Conservation (phyloP, 805 yeast genomes). For the Wickerhamiella australiensis region DNA sequence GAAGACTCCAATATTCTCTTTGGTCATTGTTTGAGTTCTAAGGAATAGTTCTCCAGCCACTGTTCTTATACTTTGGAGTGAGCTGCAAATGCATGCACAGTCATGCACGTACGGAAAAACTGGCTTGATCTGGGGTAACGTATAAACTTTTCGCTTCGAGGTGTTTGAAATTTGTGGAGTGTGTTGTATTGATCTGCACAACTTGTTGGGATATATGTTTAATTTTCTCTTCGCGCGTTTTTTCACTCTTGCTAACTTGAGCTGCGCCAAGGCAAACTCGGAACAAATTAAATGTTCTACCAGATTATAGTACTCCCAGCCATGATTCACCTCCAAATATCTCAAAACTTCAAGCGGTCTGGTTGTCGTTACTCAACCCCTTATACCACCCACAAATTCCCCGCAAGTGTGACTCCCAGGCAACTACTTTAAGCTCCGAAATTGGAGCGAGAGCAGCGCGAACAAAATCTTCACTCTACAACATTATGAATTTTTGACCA, state of each 20-base stretch:
- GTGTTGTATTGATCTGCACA: background rate
- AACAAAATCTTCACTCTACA: background rate
- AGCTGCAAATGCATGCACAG: background rate
- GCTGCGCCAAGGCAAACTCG: background rate
- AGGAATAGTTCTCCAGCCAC: too few relatives aligned
- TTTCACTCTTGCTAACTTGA: background rate
- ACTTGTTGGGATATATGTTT: background rate
- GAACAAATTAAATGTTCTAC: background rate
- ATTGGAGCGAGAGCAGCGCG: background rate
- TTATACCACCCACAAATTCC: background rate
- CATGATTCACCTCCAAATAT: background rate
- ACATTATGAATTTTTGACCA: background rate
- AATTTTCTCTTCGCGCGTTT: background rate
- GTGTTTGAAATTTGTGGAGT: background rate
- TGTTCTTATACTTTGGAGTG: background rate
- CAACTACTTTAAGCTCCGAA: background rate
- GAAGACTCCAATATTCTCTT: constrained; percentile 25
- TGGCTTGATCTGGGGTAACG: background rate
- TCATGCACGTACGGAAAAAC: constrained; percentile 3
- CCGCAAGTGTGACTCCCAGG: background rate
- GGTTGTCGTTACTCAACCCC: background rate
- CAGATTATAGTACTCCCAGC: background rate
- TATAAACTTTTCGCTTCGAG: background rate
- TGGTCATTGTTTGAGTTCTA: background rate
- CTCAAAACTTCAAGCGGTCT: background rate